Percentiles rank a stretch among this genome's conserved stretches.
Conservation (phyloP, 495 filamentous ascomycete species). For the Saxophila tyrrhenica region DNA sequence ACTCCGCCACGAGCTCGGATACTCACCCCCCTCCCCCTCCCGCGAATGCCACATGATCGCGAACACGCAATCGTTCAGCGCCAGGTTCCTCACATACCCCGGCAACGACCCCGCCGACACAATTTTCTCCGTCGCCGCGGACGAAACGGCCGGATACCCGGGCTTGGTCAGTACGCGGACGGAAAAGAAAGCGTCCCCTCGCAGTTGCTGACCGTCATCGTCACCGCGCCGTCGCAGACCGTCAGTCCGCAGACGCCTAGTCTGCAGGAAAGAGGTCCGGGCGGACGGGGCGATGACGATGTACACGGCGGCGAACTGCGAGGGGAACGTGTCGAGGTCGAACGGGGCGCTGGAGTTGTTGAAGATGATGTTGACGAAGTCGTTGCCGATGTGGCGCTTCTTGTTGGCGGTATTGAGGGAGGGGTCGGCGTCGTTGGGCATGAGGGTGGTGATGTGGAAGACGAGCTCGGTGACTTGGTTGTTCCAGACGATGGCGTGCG, state of each 20-base stretch:
- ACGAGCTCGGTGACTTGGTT: conserved; percentile 91
- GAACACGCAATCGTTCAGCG: conserved; percentile 88
- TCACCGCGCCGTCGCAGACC: conserved; percentile 16
- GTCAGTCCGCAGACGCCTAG: conserved; percentile 21
- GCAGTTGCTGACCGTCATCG: conserved; percentile 18
- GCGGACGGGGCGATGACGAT: conserved; percentile 89
- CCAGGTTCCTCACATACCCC: conserved; percentile 79
- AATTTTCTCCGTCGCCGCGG: conserved; percentile 76
- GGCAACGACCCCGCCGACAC: conserved; percentile 69
- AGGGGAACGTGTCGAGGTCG: conserved; percentile 82
- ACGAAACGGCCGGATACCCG: conserved; percentile 80
- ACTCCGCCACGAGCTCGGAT: conserved; percentile 81
- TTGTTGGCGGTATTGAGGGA: conserved; percentile 67
- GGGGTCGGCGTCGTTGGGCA: conserved; percentile 76
- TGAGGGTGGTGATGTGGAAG: conserved; percentile 91
- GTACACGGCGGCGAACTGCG: conserved; percentile 88
- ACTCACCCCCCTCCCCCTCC: conserved; percentile 50
- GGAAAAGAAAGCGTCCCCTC: conserved; percentile 53
- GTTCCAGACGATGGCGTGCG: conserved; percentile 82
- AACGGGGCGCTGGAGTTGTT: conserved; percentile 86
- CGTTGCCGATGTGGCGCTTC: conserved; percentile 93
- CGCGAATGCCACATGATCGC: conserved; percentile 74
- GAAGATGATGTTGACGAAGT: conserved; percentile 95
- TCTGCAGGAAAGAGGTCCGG: conserved; percentile 44
- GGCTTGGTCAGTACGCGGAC: conserved; percentile 75